Evolutionary conservation across 257 asterid genomes (phyloP).

Genomic region (Osmanthus fragrans): DNA sequence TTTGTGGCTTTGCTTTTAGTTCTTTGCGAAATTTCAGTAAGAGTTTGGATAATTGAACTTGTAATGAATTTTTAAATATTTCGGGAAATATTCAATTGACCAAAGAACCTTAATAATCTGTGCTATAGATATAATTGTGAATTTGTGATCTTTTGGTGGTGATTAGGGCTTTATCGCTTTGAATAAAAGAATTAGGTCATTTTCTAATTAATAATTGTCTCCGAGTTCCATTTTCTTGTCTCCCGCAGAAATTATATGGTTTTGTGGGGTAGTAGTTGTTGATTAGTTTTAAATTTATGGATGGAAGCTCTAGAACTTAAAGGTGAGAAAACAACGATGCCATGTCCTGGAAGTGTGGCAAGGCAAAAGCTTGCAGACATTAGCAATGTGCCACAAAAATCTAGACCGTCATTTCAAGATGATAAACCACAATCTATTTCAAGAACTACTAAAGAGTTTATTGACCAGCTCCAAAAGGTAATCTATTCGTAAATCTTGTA

Average conservation of each 20-base stretch:
- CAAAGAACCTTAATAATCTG: not conserved
- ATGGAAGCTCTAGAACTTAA: not conserved
- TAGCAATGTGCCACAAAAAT: constrained; percentile 39
- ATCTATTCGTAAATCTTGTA: not conserved
- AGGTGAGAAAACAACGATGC: constrained; percentile 21
- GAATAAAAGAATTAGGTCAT: not conserved
- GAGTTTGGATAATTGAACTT: not conserved
- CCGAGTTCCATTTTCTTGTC: not conserved
- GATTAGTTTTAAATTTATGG: not conserved
- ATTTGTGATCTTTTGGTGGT: not conserved
- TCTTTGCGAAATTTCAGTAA: not conserved
- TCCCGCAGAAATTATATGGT: not conserved
- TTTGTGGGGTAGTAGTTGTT: not conserved
- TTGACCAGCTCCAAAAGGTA: constrained; percentile 41
- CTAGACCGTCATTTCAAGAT: constrained; percentile 21
- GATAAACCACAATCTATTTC: constrained; percentile 21
- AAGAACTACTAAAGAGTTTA: constrained; percentile 19
- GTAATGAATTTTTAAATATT: not conserved
- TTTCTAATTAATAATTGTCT: not conserved
- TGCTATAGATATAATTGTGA: not conserved
- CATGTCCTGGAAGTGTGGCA: constrained; percentile 16
- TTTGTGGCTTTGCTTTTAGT: not conserved
- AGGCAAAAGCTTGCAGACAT: constrained; percentile 45
- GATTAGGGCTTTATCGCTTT: not conserved
- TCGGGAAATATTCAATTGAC: not conserved